Base-by-base conservation (phyloP, 2,329 filamentous ascomycete genomes). In the Alternaria sp. region DNA sequence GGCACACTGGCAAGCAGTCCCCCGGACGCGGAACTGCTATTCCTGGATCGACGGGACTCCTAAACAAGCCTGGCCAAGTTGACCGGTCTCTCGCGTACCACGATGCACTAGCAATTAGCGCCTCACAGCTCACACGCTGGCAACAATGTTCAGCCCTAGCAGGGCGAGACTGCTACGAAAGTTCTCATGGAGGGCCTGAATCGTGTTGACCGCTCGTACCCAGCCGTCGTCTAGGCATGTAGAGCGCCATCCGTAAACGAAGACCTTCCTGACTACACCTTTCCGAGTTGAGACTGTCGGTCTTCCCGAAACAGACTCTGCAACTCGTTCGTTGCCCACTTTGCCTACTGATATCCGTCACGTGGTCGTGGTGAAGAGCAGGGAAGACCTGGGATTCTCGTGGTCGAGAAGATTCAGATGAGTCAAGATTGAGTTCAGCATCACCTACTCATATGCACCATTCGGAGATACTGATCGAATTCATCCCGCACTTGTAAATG, bases 51-150 rank as follows among this genome's bases (percentile, higher is more conserved):
- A 30, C 18, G n/a, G 60, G 58, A 25, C 14, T 25, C 55, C 54
- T 25, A 43, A 56, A 41, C 11, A 47, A 45, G n/a, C 37, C 43
- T 28, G 37, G 18, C 25, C 23, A 49, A 58, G 30, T 57, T 64
- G 58, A 59, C 61, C 54, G 53, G 41, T 54, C 51, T 47, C 56
- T 56, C 65, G 62, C 62, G 45, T 67, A 56, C 55, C 59, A 63
- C 45, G 59, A 60, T 58, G 41, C 26, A 25, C 30, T 55, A 44
- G 53, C 15, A 8, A 8, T 28, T 50, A 21, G 53, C 28, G 51
- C 44, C 7, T 26, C 33, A 21, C 53, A 46, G 30, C 44, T 61
- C 51, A 30, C 44, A 14, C 21, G 54, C 59, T 53, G 25, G 46
- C 25, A 58, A 45, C 21, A 28, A 18, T 18, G 21, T 50, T 41